Evolutionary conservation across 2,329 filamentous ascomycete genomes (phyloP).

Genomic region (Talaromyces funiculosus): DNA sequence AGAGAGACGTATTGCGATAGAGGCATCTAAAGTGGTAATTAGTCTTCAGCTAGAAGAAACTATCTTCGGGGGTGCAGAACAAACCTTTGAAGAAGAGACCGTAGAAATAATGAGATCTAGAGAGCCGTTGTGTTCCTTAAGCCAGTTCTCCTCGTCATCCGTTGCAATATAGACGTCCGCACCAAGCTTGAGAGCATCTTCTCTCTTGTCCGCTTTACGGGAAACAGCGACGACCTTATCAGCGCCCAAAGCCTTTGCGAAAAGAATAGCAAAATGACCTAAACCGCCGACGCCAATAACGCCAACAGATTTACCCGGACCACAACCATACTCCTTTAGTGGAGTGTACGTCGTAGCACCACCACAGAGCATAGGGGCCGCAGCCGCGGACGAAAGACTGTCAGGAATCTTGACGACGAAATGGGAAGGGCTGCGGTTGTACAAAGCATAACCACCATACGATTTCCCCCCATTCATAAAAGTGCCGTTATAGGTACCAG

Average conservation of each 20-base stretch:
- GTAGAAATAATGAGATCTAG: conserved; percentile 55
- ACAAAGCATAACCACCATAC: conserved; percentile 61
- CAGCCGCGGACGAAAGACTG: conserved; percentile 43
- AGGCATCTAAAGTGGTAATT: conserved; percentile 47
- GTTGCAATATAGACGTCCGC: conserved; percentile 54
- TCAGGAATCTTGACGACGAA: conserved; percentile 59
- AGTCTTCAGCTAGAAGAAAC: background rate
- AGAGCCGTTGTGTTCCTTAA: conserved; percentile 41
- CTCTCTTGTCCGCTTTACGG: conserved; percentile 46
- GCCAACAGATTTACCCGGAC: conserved; percentile 66
- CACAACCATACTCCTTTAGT: conserved; percentile 60
- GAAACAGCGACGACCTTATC: conserved; percentile 57
- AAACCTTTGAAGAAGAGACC: conserved; percentile 48
- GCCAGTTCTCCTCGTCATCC: conserved; percentile 52
- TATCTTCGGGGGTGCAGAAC: background rate
- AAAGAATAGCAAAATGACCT: conserved; percentile 13
- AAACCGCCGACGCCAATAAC: conserved; percentile 70
- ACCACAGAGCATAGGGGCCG: conserved; percentile 71
- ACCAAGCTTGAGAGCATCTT: conserved; percentile 51
- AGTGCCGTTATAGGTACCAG: conserved; percentile 29
- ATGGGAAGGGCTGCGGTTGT: conserved; percentile 50
- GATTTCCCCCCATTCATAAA: conserved; percentile 52
- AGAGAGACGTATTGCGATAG: conserved; percentile 57
- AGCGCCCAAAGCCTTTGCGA: conserved; percentile 64
- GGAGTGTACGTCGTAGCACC: conserved; percentile 71